Evolutionary conservation across 352 stramenopile species (phyloP).

Genomic region (Phytophthora kernoviae): DNA sequence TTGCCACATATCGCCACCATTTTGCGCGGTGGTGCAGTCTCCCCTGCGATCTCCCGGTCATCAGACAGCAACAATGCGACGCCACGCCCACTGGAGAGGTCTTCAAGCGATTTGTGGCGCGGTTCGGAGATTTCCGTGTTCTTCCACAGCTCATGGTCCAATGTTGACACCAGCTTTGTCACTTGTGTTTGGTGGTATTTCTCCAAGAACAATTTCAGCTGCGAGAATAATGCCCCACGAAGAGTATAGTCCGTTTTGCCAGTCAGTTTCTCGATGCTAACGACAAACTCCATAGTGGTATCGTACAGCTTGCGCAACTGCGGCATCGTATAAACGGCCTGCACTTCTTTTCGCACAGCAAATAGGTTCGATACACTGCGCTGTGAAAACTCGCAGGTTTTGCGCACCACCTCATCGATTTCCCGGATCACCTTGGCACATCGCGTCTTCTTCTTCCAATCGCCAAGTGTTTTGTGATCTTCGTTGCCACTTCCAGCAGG

Average conservation of each 20-base stretch:
- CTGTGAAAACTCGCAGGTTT: slow-evolving; percentile 88
- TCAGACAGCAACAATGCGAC: slow-evolving; percentile 75
- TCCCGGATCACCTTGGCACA: slow-evolving; percentile 79
- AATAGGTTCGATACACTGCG: slow-evolving; percentile 88
- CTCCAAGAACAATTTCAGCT: slow-evolving; percentile 96
- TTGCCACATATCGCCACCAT: slow-evolving; percentile 91
- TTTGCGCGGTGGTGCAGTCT: slow-evolving; percentile 74
- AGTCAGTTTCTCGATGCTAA: slow-evolving; percentile 91
- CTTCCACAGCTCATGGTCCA: slow-evolving; percentile 96
- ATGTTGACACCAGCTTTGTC: slow-evolving; percentile 91
- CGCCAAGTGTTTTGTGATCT: slow-evolving; percentile 57
- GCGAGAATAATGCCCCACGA: slow-evolving; percentile 91
- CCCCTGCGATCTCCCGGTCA: slow-evolving; percentile 66
- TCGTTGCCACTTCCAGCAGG: slow-evolving; percentile 46
- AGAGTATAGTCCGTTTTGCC: slow-evolving; percentile 93
- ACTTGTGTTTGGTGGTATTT: slow-evolving; percentile 94
- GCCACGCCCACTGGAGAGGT: slow-evolving; percentile 92
- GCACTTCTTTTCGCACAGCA: slow-evolving; percentile 86
- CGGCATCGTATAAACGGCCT: slow-evolving; percentile 89
- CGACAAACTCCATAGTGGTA: slow-evolving; percentile 92
- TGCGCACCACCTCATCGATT: slow-evolving; percentile 85
- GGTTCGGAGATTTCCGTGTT: slow-evolving; percentile 92
- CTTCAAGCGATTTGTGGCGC: slow-evolving; percentile 89
- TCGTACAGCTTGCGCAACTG: slow-evolving; percentile 96
- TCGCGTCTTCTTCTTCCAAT: slow-evolving; percentile 81